Evolutionary conservation across 768 basidiomycete species (phyloP).

Genomic region (Mycena amicta): DNA sequence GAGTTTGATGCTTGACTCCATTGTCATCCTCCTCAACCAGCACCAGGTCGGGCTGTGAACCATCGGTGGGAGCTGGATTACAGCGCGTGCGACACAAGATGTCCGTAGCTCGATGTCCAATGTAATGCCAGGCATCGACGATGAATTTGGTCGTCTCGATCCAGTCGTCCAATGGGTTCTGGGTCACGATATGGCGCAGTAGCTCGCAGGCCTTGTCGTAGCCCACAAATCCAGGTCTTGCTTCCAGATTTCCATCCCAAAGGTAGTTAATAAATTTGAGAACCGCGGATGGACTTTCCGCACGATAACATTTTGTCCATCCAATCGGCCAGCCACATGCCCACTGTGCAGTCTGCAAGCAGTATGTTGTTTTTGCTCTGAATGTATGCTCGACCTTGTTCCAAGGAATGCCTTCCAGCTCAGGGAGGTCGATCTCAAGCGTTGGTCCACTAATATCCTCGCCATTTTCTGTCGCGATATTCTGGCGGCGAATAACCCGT

Average conservation of each 20-base stretch:
- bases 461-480: background rate
- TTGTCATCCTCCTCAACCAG: background rate
- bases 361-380: background rate
- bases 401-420: background rate
- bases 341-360: background rate
- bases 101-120: constrained; percentile 1
- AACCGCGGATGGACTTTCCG: background rate
- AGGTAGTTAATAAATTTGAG: background rate
- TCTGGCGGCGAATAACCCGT: background rate
- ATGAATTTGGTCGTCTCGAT: background rate
- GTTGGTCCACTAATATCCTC: background rate
- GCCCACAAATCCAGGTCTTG: background rate
- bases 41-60: background rate
- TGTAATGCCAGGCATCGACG: background rate
- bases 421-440: background rate
- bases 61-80: background rate
- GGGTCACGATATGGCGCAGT: background rate
- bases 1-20: background rate
- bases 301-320: background rate
- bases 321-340: background rate
- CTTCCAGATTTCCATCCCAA: background rate
- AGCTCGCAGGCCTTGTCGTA: background rate
- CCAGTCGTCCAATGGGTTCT: background rate
- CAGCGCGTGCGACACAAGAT: background rate
- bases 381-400: background rate